Base-by-base conservation (phyloP, 148 eudicot species). In the Fallopia convolvulus region DNA sequence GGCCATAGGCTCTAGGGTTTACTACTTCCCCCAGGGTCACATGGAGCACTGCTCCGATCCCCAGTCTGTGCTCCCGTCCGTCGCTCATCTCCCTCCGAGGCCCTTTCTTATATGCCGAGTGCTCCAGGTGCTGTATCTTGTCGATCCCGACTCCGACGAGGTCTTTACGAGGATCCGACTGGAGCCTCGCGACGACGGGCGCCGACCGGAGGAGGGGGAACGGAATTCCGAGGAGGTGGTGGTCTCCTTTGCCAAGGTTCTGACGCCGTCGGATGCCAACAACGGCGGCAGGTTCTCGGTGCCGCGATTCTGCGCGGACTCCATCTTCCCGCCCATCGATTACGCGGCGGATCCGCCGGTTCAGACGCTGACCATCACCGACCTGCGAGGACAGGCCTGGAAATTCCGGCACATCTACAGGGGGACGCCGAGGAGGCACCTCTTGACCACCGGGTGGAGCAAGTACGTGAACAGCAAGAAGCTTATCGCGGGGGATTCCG, bases 281-380 rank as follows among this genome's bases (percentile, higher is more conserved):
- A 92, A 90, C 47, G 97, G 98, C 2, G 94, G 98, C 0, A 97
- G 93, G 2, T 94, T 94, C 75, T 92, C 98, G n/a, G 93, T 94
- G 20, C 98, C 98, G 26, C 44, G 91, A 61, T 88, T 81, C 56
- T 94, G 98, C 26, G 98, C 97, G 0, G 97, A 92, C 13, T 80
- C 86, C 32, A 82, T 94, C 4, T 86, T 94, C 14, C 98, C 98
- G n/a, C 79, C 81, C 55, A 74, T 94, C 71, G 78, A 92, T 82
- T 87, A 72, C 61, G 36, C 44, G 13, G 90, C 76, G 0, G 93
- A 92, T 8, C 95, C 94, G 39, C 98, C 97, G 58, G 88, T 89
- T 18, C 97, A 94, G 84, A 86, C 58, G 4, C 56, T 94, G 1
- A 2, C 12, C 1, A 65, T 90, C 12, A 77, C 18, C 9, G 98